Conservation (phyloP, 345 rosid species). For the Hibiscus tridactylites region DNA sequence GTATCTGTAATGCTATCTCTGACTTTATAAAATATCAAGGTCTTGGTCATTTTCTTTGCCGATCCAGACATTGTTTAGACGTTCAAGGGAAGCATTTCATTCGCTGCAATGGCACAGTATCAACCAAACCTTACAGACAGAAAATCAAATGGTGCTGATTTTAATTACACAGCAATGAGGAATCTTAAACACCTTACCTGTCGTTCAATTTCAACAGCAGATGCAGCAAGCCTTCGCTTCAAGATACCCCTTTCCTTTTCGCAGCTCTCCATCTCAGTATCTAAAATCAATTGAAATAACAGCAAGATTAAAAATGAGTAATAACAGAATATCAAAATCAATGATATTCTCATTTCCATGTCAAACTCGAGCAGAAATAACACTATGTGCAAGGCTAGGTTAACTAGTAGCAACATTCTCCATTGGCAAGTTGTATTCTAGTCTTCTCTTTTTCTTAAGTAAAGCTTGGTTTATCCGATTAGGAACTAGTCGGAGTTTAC, state of each 20-base stretch:
- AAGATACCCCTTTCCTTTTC: conserved; percentile 52
- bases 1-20: not conserved
- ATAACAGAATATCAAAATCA: not conserved
- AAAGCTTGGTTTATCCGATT: too few species aligned
- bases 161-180: conserved; percentile 1
- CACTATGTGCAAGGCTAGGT: not conserved
- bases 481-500: too few species aligned
- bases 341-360: not conserved
- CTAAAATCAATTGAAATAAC: conserved; percentile 27
- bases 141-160: conserved; percentile 5
- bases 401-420: not conserved
- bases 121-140: not conserved
- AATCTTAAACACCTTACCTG: conserved; percentile 48
- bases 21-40: not conserved
- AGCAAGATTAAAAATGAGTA: conserved; percentile 4
- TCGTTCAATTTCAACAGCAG: conserved; percentile 79
- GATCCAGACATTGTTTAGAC: conserved; percentile 9
- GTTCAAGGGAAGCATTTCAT: conserved; percentile 92
- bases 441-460: not conserved
- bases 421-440: not conserved
- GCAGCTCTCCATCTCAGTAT: conserved; percentile 63
- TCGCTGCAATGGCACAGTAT: conserved; percentile 51
- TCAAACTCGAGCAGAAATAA: not conserved
- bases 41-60: conserved; percentile 5
- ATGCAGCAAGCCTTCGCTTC: conserved; percentile 70